phyloP scores from a whole-genome alignment of 192 early-diverging fungal species.

The Mortierella alpina region DNA sequence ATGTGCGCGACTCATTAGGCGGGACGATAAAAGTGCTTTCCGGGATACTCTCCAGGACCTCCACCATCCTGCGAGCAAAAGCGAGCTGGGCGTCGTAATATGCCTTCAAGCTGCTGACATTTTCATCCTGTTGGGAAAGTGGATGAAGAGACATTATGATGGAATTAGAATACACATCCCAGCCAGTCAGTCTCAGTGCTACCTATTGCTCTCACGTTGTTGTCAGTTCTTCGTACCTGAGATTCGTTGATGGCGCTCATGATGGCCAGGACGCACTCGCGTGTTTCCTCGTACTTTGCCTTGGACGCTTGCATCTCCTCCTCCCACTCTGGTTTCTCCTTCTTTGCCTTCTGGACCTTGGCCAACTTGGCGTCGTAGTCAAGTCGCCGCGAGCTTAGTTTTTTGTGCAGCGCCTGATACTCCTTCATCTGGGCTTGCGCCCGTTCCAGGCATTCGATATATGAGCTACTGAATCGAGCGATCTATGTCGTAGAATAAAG shows the following conservation, averaged over 20 bases:
- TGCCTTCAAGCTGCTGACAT: conserved; percentile 30
- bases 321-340: conserved; percentile 90
- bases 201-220: conserved; percentile 18
- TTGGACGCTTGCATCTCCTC: conserved; percentile 91
- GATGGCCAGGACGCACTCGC: conserved; percentile 74
- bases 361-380: conserved; percentile 94
- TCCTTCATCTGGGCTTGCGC: conserved; percentile 51
- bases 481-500: conserved; percentile 9
- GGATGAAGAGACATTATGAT: neutral
- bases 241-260: conserved; percentile 88
- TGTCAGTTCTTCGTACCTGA: conserved; percentile 72
- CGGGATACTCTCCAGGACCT: conserved; percentile 42
- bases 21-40: conserved; percentile 38
- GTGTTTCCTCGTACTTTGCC: conserved; percentile 95
- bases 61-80: conserved; percentile 37
- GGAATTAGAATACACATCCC: neutral
- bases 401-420: conserved; percentile 74
- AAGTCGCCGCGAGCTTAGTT: conserved; percentile 86
- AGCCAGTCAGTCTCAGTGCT: neutral
- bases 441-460: conserved; percentile 34
- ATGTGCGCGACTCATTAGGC: conserved; percentile 35
- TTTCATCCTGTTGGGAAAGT: conserved; percentile 29
- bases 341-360: conserved; percentile 89
- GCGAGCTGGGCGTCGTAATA: conserved; percentile 46
- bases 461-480: conserved; percentile 35